Evolutionary conservation across 495 filamentous ascomycete genomes (phyloP).

Genomic region (Talaromyces ruber): DNA sequence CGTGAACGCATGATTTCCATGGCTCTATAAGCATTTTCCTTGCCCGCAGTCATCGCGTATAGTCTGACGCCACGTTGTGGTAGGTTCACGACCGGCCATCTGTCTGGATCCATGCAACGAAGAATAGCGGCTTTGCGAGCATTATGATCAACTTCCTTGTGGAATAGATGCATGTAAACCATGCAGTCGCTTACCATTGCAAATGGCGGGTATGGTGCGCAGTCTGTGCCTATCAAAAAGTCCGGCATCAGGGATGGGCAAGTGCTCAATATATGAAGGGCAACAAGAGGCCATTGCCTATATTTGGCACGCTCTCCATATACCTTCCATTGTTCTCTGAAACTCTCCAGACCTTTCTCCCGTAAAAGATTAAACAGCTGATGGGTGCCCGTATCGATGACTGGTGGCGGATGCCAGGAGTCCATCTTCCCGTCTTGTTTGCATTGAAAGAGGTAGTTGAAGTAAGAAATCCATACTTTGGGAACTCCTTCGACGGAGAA

Average conservation of each 20-base stretch:
- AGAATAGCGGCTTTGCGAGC: constrained; percentile 18
- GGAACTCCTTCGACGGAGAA: constrained; percentile 13
- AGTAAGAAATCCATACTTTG: constrained; percentile 19
- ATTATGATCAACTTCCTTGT: constrained; percentile 8
- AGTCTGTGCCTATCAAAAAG: constrained; percentile 42
- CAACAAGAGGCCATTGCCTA: constrained; percentile 40
- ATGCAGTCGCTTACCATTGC: constrained; percentile 46
- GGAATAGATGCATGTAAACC: constrained; percentile 27
- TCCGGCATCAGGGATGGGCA: constrained; percentile 29
- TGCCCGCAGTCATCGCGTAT: constrained; percentile 18
- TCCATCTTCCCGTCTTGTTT: constrained; percentile 11
- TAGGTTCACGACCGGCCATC: constrained; percentile 25
- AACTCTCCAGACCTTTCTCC: constrained; percentile 16
- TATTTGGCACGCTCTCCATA: constrained; percentile 19
- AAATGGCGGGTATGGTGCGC: constrained; percentile 29
- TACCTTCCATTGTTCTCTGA: constrained; percentile 35
- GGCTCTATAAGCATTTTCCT: constrained; percentile 14
- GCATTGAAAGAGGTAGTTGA: constrained; percentile 19
- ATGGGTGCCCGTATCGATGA: constrained; percentile 11
- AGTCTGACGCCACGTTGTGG: constrained; percentile 25
- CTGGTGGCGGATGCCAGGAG: constrained; percentile 8
- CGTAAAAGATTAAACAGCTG: constrained; percentile 17
- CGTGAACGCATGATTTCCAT: constrained; percentile 18
- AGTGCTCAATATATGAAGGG: constrained; percentile 43
- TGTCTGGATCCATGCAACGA: constrained; percentile 20